Evolutionary conservation across 306 rosid species (phyloP).

Genomic region (Vachellia pachyceras): DNA sequence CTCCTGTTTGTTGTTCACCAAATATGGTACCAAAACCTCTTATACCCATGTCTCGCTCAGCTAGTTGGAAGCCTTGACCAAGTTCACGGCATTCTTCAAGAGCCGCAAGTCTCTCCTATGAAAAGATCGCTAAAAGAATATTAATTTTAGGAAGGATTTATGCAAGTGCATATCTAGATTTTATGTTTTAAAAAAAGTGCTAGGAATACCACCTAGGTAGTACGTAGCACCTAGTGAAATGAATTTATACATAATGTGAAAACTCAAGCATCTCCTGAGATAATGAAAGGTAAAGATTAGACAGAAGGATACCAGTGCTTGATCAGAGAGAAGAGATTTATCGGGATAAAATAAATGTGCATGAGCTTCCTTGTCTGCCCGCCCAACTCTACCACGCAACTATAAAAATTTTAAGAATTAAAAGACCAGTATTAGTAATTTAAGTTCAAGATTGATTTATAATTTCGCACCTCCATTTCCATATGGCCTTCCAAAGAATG

Average conservation of each 20-base stretch:
- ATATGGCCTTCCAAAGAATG: background rate
- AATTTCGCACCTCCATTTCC: slow-evolving; percentile 2
- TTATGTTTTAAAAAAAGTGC: slow-evolving; percentile 19
- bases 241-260: slow-evolving; percentile 9
- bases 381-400: slow-evolving; percentile 98
- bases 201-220: slow-evolving; percentile 19
- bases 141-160: slow-evolving; percentile 38
- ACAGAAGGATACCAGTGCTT: slow-evolving; percentile 70
- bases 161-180: slow-evolving; percentile 31
- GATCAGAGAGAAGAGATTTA: slow-evolving; percentile 74
- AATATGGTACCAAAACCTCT: slow-evolving; percentile 97
- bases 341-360: slow-evolving; percentile 89
- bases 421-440: background rate
- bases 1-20: slow-evolving; percentile 97
- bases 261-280: slow-evolving; percentile 20
- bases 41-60: slow-evolving; percentile 97
- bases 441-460: background rate
- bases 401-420: slow-evolving; percentile 46
- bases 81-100: slow-evolving; percentile 94
- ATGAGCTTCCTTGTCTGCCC: slow-evolving; percentile 96
- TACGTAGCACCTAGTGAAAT: background rate
- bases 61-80: slow-evolving; percentile 98
- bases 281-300: slow-evolving; percentile 36
- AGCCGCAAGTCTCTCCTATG: slow-evolving; percentile 89
- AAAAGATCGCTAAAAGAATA: slow-evolving; percentile 45